Evolutionary conservation across 139 green algal genomes (phyloP), one percentile per base, ranked within the genome.

Genomic region (Mesotaenium endlicherianum): DNA sequence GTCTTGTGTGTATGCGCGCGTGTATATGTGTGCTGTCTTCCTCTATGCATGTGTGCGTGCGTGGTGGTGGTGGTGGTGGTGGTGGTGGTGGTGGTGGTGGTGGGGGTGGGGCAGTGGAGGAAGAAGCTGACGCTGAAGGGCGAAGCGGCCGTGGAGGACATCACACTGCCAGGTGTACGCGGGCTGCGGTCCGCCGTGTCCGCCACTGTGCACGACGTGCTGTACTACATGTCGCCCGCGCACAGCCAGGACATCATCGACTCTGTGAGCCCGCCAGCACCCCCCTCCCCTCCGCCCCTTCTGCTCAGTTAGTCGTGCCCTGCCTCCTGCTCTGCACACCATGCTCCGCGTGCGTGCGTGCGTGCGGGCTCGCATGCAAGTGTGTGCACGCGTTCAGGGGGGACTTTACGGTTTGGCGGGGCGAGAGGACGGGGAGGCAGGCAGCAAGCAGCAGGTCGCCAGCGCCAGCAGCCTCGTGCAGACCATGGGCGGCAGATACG

Each of bases 121-220:
- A 92, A 92, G 75, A 84, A 86, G 5, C 84, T 95, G 4, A 71
- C 59, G n/a, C 77, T 95, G 4, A 90, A 91, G 36, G 90, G 91
- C 1, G 92, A 95, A 53, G 49, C 44, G 2, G 39, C 93, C 31
- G 83, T 86, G 41, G 47, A 88, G 40, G 64, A 77, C 39, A 85
- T 94, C 36, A 92, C 90, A 80, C 87, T 93, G n/a, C 68, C 91
- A 1, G 88, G 91, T 30, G 76, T 95, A 1, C 58, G 79, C 0
- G 71, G 80, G 0, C 77, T 93, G 26, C 83, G 91, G 42, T 41
- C 88, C 47, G 59, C 91, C 57, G 72, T 95, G 47, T 91, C 91
- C 75, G 86, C 82, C 39, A 95, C 92, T 0, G 91, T 91, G 20
- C 91, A 95, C 50, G 93, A 95, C 16, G 89, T 95, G 82, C 89